Conservation (phyloP, 2,329 filamentous ascomycete genomes). For the Fusarium burgessii region DNA sequence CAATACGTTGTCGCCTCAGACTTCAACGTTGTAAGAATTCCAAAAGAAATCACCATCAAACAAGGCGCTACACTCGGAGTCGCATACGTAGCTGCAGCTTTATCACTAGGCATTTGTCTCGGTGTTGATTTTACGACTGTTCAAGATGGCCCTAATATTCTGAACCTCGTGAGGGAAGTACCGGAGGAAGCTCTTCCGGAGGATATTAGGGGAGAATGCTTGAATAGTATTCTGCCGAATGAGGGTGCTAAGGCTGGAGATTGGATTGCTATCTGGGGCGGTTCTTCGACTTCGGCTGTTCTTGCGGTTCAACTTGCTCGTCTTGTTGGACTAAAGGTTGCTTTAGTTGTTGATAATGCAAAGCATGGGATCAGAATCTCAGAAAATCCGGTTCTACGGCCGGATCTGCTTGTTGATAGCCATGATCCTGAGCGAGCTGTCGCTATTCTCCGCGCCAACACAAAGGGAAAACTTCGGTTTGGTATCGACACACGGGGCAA, state of each 20-base stretch:
- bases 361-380: constrained; percentile 72
- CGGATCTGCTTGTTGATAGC: constrained; percentile 77
- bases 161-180: constrained; percentile 61
- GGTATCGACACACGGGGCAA: constrained; percentile 76
- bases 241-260: constrained; percentile 72
- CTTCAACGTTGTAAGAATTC: constrained; percentile 74
- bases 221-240: constrained; percentile 62
- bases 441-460: constrained; percentile 70
- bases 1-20: constrained; percentile 74
- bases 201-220: constrained; percentile 73
- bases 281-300: constrained; percentile 77
- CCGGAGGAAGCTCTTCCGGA: constrained; percentile 62
- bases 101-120: constrained; percentile 76
- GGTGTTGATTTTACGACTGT: constrained; percentile 72
- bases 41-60: constrained; percentile 62
- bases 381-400: constrained; percentile 55
- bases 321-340: constrained; percentile 72
- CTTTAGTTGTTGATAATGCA: constrained; percentile 74
- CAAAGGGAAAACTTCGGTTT: constrained; percentile 70
- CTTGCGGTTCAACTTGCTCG: constrained; percentile 76
- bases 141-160: constrained; percentile 69
- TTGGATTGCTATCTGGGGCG: constrained; percentile 81
- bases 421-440: constrained; percentile 74
- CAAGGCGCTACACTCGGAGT: constrained; percentile 75
- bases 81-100: constrained; percentile 75